Percentiles rank a stretch among this genome's conserved stretches.
phyloP scores from a whole-genome alignment of 345 rosid genomes.

The Crucihimalaya himalaica region DNA sequence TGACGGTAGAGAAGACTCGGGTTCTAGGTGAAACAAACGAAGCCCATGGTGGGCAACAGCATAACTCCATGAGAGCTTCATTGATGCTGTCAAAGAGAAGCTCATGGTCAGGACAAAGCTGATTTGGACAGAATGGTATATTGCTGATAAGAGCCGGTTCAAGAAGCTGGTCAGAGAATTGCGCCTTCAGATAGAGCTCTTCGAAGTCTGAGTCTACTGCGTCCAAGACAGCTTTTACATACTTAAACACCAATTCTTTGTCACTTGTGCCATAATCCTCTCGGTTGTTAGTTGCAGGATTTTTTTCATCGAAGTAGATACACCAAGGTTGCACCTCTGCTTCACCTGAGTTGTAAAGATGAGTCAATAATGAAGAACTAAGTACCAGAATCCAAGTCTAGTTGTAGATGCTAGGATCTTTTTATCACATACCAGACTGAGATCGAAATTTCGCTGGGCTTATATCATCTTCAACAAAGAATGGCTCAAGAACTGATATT shows the following conservation, averaged over 20 bases:
- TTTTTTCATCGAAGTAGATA: slow-evolving; percentile 70
- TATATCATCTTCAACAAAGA: slow-evolving; percentile 62
- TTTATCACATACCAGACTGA: slow-evolving; percentile 53
- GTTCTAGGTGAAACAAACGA: slow-evolving; percentile 52
- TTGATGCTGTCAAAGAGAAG: slow-evolving; percentile 79
- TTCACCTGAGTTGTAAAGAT: slow-evolving; percentile 53
- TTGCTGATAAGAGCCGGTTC: slow-evolving; percentile 59
- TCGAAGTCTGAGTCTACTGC: slow-evolving; percentile 62
- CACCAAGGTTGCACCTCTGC: slow-evolving; percentile 52
- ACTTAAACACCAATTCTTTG: slow-evolving; percentile 53
- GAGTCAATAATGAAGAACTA: slow-evolving; percentile 22
- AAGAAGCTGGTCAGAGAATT: slow-evolving; percentile 69
- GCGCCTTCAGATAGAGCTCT: slow-evolving; percentile 66
- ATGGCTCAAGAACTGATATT: slow-evolving; percentile 84
- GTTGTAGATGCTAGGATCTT: not conserved
- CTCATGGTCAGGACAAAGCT: slow-evolving; percentile 57
- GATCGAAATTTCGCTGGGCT: slow-evolving; percentile 61
- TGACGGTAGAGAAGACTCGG: slow-evolving; percentile 54
- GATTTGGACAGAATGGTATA: slow-evolving; percentile 58
- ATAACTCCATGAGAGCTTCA: slow-evolving; percentile 76
- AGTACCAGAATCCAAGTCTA: slow-evolving; percentile 16
- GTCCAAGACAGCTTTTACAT: slow-evolving; percentile 57
- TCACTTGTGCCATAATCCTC: slow-evolving; percentile 44
- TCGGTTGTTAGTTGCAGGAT: slow-evolving; percentile 23
- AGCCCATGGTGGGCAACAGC: slow-evolving; percentile 58